Percentiles rank a stretch among this genome's conserved stretches.
Evolutionary conservation across 306 rosid genomes (phyloP).

Genomic region (Vachellia collinsii): DNA sequence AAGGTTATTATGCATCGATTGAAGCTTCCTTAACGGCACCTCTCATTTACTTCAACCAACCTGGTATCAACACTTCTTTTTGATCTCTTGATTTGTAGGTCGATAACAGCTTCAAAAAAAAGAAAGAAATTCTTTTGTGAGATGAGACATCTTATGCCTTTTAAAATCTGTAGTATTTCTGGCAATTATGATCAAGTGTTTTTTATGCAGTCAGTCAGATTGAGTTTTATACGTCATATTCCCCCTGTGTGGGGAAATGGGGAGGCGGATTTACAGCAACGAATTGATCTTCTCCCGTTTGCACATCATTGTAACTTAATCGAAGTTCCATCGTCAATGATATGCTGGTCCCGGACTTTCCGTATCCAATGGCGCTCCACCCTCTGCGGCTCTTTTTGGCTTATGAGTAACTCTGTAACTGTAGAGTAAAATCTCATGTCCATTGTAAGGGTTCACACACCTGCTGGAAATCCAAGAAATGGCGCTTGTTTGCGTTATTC

Average conservation of each 20-base stretch:
- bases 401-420: conserved; percentile 4
- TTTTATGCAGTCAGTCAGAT: neutral
- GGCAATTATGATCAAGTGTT: neutral
- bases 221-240: neutral
- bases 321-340: conserved; percentile 10
- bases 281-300: conserved; percentile 31
- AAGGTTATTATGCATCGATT: conserved; percentile 28
- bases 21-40: conserved; percentile 28
- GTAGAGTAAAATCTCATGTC: neutral
- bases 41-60: conserved; percentile 34
- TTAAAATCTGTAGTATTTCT: neutral
- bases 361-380: conserved; percentile 10
- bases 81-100: conserved; percentile 27
- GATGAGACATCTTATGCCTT: neutral
- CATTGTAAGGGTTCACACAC: neutral
- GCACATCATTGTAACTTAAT: conserved; percentile 19
- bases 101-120: neutral
- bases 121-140: neutral
- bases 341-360: conserved; percentile 27
- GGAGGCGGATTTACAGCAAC: conserved; percentile 31
- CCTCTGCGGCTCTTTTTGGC: conserved; percentile 15
- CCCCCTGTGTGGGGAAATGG: conserved; percentile 24
- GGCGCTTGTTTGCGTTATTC: neutral
- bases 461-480: neutral
- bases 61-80: conserved; percentile 36